These are phyloP conservation scores for Metarhizium humberi DNA, from an alignment of 2,329 filamentous ascomycete genomes.

Conservation along the genomic window DNA sequence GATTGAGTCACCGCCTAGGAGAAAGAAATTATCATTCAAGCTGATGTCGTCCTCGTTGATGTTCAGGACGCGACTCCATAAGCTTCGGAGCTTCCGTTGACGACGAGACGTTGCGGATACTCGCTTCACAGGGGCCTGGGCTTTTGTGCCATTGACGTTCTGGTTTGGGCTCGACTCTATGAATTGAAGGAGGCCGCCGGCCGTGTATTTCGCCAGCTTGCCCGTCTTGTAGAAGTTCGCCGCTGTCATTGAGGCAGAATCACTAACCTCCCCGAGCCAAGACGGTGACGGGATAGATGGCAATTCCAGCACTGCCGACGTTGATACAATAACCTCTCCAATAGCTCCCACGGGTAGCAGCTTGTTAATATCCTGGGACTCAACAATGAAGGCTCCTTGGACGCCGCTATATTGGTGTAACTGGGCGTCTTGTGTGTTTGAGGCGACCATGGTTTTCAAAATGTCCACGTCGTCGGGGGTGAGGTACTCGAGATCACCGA, in stretches of 20 bases:
- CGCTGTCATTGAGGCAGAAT: constrained; percentile 6
- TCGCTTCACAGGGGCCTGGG: constrained; percentile 4
- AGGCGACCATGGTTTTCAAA: constrained; percentile 12
- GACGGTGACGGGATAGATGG: constrained; percentile 16
- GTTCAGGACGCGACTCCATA: constrained; percentile 40
- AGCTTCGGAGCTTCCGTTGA: constrained; percentile 25
- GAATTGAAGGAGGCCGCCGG: constrained; percentile 20
- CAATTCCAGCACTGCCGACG: constrained; percentile 14
- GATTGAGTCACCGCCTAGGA: constrained; percentile 51
- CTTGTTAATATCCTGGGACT: constrained; percentile 22
- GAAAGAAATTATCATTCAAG: constrained; percentile 50
- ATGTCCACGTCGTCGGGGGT: constrained; percentile 23
- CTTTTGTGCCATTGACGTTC: not conserved
- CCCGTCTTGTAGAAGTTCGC: constrained; percentile 28
- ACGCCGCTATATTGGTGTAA: constrained; percentile 13
- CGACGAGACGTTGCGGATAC: not conserved
- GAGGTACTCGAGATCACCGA: constrained; percentile 26
- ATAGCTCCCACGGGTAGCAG: constrained; percentile 30
- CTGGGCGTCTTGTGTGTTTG: not conserved
- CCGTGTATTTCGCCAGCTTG: constrained; percentile 29
- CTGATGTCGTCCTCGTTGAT: constrained; percentile 37
- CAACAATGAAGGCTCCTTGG: constrained; percentile 30
- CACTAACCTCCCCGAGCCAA: constrained; percentile 15
- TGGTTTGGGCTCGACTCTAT: constrained; percentile 12
- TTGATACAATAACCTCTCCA: constrained; percentile 35